Base-by-base conservation (phyloP, 371 early-diverging fungal species). In the Mucor racemosus region DNA sequence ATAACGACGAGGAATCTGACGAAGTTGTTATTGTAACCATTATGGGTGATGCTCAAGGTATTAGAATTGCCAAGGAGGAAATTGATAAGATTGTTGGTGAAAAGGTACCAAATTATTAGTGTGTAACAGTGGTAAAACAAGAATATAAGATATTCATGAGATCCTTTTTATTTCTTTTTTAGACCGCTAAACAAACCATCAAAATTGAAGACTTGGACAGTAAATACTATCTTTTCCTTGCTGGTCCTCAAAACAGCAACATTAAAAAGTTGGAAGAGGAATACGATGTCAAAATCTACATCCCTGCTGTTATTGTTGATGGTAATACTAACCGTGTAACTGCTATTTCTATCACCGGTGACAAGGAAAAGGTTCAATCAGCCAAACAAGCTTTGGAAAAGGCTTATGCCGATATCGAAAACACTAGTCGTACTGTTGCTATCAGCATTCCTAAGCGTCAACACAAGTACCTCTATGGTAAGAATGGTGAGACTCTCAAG, bases 381-480 rank as follows among this genome's bases (percentile, higher is more conserved):
- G 93, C 92, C 17, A 87, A 85, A 31, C 88, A 86, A 41, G 66
- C 73, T 2, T 68, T 97, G 60, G 86, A 88, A 59, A 75, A 74
- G 6, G 66, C 78, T 1, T 86, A 89, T 69, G 82, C 75, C 9
- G 81, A 89, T 42, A 75, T 95, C 70, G 81, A 88, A 72, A 79
- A 84, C 35, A 80, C 75, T 40, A 88, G 89, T 44, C 81, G 87
- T 14, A 88, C 87, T 8, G 73, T 92, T 56, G 77, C 85, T 4
- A 80, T 95, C 57, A 78, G 80, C 42, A 83, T 96, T 48, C 92
- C 94, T 58, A 95, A 95, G 84, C 88, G 90, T 60, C 94, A 95
- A 77, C 98, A 97, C 80, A 91, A 92, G 59, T 94, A 94, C 74
- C 81, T 98, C 34, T 82, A 94, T 33, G 98, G 98, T 34, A 85